A percentile compares a stretch with the other conserved stretches of the same genome.
These are phyloP conservation scores for Thuja plicata DNA, from an alignment of 83 land plant genomes.

Conservation along the genomic window DNA sequence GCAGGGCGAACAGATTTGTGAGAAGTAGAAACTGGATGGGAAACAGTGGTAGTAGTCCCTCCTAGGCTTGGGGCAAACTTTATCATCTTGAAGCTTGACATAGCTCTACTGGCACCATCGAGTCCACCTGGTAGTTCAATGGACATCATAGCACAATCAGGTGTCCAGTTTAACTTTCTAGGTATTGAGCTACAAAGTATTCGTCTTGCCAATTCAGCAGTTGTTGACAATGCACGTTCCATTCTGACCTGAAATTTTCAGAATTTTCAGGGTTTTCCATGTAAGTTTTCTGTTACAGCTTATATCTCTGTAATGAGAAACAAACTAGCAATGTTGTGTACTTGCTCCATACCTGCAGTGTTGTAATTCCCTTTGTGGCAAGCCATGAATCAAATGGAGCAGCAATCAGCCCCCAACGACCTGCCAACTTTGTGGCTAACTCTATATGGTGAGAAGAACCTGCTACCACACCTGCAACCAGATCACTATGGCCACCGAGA, in stretches of 20 bases:
- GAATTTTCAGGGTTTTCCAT: neutral
- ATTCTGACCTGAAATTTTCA: conserved; percentile 26
- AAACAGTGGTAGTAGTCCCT: conserved; percentile 31
- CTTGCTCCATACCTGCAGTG: conserved; percentile 23
- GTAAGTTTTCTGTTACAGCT: conserved; percentile 1
- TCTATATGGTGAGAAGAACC: conserved; percentile 20
- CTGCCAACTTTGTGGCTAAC: conserved; percentile 19
- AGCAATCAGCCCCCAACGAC: conserved; percentile 33
- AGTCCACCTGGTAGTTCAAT: conserved; percentile 27
- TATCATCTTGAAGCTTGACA: conserved; percentile 22
- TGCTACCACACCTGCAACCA: conserved; percentile 31
- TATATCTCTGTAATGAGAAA: neutral
- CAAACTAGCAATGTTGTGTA: neutral
- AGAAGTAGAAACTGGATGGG: conserved; percentile 36
- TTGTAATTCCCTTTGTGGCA: conserved; percentile 20
- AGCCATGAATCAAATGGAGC: conserved; percentile 39
- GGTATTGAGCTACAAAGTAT: conserved; percentile 13
- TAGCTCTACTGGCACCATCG: conserved; percentile 24
- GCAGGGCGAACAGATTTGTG: conserved; percentile 14
- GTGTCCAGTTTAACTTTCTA: conserved; percentile 8
- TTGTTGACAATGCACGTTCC: conserved; percentile 26
- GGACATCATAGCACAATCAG: conserved; percentile 21
- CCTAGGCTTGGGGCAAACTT: conserved; percentile 27
- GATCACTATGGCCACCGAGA: conserved; percentile 36
- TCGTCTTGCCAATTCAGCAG: conserved; percentile 10